These are phyloP conservation scores for Acacia melanoxylon DNA, from an alignment of 306 rosid genomes.

Conservation along the genomic window DNA sequence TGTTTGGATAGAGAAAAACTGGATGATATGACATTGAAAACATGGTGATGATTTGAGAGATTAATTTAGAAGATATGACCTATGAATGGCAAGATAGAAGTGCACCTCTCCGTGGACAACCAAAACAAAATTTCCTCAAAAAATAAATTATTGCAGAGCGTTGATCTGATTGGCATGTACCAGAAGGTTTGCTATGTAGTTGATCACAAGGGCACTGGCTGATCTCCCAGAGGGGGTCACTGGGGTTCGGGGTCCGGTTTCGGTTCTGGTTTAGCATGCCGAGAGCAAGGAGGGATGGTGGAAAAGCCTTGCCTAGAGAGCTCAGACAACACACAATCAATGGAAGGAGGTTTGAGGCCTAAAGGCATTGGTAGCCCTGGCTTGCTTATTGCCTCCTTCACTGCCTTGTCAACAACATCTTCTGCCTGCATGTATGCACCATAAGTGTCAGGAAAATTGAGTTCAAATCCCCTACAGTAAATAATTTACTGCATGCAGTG, in stretches of 20 bases:
- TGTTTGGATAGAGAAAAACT: background rate
- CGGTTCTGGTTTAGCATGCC: constrained; percentile 24
- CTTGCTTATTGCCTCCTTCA: constrained; percentile 82
- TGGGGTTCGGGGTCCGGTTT: background rate
- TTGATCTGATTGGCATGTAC: constrained; percentile 21
- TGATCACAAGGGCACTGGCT: background rate
- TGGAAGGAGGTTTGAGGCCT: constrained; percentile 92
- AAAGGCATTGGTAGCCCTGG: constrained; percentile 95
- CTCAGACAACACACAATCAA: constrained; percentile 76
- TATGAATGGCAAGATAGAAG: background rate
- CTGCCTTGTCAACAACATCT: constrained; percentile 76
- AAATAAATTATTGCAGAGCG: constrained; percentile 12
- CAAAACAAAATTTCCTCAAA: background rate
- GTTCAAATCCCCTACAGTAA: background rate
- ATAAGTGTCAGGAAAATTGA: background rate
- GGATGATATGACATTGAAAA: background rate
- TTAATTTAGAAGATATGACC: background rate
- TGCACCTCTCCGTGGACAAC: background rate
- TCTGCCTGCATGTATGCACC: constrained; percentile 66
- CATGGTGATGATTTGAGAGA: background rate
- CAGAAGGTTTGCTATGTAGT: background rate
- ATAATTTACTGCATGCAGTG: background rate
- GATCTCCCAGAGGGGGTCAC: constrained; percentile 1
- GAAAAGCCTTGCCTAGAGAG: constrained; percentile 82
- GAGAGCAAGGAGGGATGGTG: constrained; percentile 52